Evolutionary conservation across 306 rosid genomes (phyloP).

Genomic region (Dalbergia cochinchinensis): DNA sequence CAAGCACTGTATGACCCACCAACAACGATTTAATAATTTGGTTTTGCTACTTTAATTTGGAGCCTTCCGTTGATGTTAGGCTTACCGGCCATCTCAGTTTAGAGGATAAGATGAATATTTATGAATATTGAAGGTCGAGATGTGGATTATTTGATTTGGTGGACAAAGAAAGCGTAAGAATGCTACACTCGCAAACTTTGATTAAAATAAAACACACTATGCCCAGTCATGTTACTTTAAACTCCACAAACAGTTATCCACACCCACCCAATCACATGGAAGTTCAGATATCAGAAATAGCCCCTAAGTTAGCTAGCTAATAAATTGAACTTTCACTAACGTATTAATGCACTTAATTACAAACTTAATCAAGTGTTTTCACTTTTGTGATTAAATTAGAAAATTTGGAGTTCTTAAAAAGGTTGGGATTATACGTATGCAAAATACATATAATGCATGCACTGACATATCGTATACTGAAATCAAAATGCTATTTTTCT

Average conservation of each 20-base stretch:
- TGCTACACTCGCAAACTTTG: background rate
- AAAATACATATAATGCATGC: background rate
- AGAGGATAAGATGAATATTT: background rate
- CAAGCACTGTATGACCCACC: constrained; percentile 44
- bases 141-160: background rate
- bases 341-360: background rate
- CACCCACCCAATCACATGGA: constrained; percentile 7
- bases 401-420: background rate
- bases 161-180: background rate
- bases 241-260: background rate
- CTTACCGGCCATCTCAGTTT: background rate
- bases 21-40: constrained; percentile 36
- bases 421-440: background rate
- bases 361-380: too few relatives aligned
- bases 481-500: background rate
- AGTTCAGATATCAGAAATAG: background rate
- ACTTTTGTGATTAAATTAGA: background rate
- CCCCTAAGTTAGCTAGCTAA: background rate
- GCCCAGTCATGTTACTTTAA: constrained; percentile 6
- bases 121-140: background rate
- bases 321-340: background rate
- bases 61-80: background rate
- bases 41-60: constrained; percentile 31
- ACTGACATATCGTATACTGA: background rate
- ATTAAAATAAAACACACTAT: background rate